phyloP scores from a whole-genome alignment of 1,284 basidiomycete genomes.

The Kalmanozyma brasiliensis region DNA sequence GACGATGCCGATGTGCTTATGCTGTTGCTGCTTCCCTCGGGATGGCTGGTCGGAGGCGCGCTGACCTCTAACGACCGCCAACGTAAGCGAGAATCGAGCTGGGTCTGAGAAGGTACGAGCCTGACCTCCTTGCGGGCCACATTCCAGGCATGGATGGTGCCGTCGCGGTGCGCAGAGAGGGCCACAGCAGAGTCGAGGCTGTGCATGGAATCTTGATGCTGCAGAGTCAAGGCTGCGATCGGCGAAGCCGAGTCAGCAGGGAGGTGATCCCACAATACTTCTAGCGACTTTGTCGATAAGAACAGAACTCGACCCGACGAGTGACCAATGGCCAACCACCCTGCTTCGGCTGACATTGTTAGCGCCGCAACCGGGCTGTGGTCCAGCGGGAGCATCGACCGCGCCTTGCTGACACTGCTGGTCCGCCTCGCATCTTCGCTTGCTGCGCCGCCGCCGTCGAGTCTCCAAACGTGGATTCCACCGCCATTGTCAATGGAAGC shows the following conservation, averaged over 20 bases:
- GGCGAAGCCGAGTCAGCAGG: slow-evolving; percentile 9
- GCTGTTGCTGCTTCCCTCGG: background rate
- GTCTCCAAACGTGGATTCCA: slow-evolving; percentile 37
- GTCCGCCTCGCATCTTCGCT: slow-evolving; percentile 7
- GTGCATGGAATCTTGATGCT: slow-evolving; percentile 33
- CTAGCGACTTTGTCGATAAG: slow-evolving; percentile 19
- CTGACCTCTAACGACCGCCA: slow-evolving; percentile 21
- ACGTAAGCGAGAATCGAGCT: slow-evolving; percentile 30
- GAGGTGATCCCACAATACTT: slow-evolving; percentile 24
- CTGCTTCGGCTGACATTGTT: slow-evolving; percentile 39
- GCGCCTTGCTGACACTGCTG: slow-evolving; percentile 14
- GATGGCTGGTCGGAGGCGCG: background rate
- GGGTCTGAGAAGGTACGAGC: slow-evolving; percentile 12
- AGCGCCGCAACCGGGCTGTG: slow-evolving; percentile 34
- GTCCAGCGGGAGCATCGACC: slow-evolving; percentile 4
- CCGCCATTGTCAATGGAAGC: slow-evolving; percentile 80
- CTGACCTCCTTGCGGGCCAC: slow-evolving; percentile 18
- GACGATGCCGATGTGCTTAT: background rate
- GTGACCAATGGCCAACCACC: slow-evolving; percentile 75
- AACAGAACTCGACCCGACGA: slow-evolving; percentile 77
- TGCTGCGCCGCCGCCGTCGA: background rate
- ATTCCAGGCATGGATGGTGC: slow-evolving; percentile 34
- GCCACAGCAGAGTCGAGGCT: slow-evolving; percentile 25
- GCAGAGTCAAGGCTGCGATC: slow-evolving; percentile 26
- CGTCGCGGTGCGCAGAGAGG: slow-evolving; percentile 46